phyloP scores from a whole-genome alignment of 2,329 filamentous ascomycete species.

The Trichoderma brevicompactum region DNA sequence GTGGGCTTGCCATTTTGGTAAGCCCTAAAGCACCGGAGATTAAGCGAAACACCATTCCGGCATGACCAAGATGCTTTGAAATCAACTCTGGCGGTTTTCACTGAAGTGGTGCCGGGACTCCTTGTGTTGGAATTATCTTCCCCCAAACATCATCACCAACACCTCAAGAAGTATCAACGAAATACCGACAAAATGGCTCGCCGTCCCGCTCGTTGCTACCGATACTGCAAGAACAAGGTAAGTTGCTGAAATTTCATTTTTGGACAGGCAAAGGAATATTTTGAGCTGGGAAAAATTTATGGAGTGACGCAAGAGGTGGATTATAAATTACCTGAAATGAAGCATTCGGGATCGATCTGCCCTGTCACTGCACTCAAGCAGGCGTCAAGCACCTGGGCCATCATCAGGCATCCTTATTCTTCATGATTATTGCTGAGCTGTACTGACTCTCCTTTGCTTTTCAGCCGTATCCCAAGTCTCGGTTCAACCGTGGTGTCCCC shows the following conservation, averaged over 20 bases:
- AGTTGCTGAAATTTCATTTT: slow-evolving; percentile 42
- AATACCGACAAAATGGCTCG: slow-evolving; percentile 92
- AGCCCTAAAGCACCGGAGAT: slow-evolving; percentile 50
- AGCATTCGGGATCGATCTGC: slow-evolving; percentile 12
- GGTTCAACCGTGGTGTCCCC: slow-evolving; percentile 99
- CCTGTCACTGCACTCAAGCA: background rate
- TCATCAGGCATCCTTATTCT: background rate
- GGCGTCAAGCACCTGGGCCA: background rate
- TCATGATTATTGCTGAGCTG: background rate
- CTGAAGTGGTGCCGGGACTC: slow-evolving; percentile 38
- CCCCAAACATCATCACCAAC: slow-evolving; percentile 44
- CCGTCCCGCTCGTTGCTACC: slow-evolving; percentile 99
- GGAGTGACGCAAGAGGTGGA: slow-evolving; percentile 26
- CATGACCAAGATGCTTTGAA: slow-evolving; percentile 56
- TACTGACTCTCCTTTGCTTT: slow-evolving; percentile 32
- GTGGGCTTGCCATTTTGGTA: background rate
- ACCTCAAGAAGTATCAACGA: slow-evolving; percentile 41
- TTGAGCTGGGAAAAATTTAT: slow-evolving; percentile 13
- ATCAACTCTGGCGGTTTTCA: slow-evolving; percentile 49
- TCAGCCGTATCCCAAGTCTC: slow-evolving; percentile 97
- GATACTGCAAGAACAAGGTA: slow-evolving; percentile 99
- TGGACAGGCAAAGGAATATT: slow-evolving; percentile 28
- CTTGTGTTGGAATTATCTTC: slow-evolving; percentile 38
- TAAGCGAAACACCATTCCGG: slow-evolving; percentile 42
- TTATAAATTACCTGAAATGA: slow-evolving; percentile 15